A percentile compares a stretch with the other conserved stretches of the same genome.
phyloP scores from a whole-genome alignment of 148 eudicot species.

The Simmondsia chinensis region DNA sequence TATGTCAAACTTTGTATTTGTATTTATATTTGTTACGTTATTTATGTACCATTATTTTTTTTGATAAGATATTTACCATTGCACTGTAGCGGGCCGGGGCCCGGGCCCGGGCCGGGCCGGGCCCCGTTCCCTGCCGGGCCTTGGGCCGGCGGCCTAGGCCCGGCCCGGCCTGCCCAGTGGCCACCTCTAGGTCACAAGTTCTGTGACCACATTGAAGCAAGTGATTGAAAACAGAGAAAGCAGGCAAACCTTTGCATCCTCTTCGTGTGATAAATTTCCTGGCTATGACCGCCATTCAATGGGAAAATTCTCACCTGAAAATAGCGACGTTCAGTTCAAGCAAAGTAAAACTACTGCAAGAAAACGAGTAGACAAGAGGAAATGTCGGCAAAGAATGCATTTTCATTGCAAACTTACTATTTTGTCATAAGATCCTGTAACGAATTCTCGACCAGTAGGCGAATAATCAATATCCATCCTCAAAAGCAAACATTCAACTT shows the following conservation, averaged over 20 bases:
- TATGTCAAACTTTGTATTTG: no score
- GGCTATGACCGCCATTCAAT: constrained; percentile 86
- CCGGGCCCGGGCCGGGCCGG: no score
- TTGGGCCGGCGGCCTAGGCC: no score
- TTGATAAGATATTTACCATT: no score
- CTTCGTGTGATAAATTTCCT: constrained; percentile 95
- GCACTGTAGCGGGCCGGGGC: no score
- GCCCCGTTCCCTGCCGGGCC: no score
- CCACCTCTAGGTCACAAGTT: no score
- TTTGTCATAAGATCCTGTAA: constrained; percentile 97
- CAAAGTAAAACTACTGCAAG: background rate
- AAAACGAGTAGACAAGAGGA: background rate
- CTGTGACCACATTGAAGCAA: no score
- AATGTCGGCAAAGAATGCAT: background rate
- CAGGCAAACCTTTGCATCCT: constrained; percentile 92
- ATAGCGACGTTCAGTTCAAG: constrained; percentile 3
- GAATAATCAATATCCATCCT: constrained; percentile 99
- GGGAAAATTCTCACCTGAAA: constrained; percentile 80
- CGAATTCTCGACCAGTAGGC: constrained; percentile 98
- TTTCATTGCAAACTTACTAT: constrained; percentile 76
- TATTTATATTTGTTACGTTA: no score
- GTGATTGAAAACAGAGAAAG: no score
- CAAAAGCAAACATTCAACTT: background rate
- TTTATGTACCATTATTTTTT: no score
- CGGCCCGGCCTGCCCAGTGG: no score